A percentile compares a stretch with the other conserved stretches of the same genome.
Conservation (phyloP, 768 basidiomycete genomes). For the Pleurotus tuoliensis region DNA sequence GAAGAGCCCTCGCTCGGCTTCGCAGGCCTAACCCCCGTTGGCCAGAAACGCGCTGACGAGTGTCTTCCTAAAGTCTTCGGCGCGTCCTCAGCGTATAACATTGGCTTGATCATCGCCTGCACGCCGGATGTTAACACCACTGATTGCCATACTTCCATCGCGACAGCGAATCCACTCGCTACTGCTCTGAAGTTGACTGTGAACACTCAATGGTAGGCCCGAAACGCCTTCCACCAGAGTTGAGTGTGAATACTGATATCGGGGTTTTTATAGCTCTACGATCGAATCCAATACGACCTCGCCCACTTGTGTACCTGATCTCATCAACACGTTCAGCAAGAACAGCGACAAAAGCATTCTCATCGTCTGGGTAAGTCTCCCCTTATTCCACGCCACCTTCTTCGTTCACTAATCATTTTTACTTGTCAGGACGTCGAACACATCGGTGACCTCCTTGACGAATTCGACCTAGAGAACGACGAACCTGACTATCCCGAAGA, state of each 20-base stretch:
- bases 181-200: conserved; percentile 16
- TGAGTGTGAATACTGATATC: background rate
- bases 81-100: conserved; percentile 10
- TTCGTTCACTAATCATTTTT: background rate
- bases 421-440: conserved; percentile 13
- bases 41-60: conserved; percentile 15
- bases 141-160: conserved; percentile 16
- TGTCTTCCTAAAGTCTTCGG: conserved; percentile 19
- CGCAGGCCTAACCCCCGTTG: conserved; percentile 18
- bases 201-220: conserved; percentile 17
- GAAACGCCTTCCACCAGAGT: no score
- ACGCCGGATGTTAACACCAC: conserved; percentile 18
- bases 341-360: conserved; percentile 20
- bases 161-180: conserved; percentile 18
- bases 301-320: conserved; percentile 19
- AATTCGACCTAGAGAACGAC: conserved; percentile 16
- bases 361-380: conserved; percentile 17
- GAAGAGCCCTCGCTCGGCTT: conserved; percentile 18
- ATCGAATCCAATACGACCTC: conserved; percentile 18
- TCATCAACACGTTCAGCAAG: conserved; percentile 17
- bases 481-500: conserved; percentile 2
- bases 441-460: conserved; percentile 17
- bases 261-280: conserved; percentile 3
- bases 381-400: background rate
- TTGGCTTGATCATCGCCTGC: conserved; percentile 20